Base-by-base conservation (phyloP, 345 rosid genomes). In the Iberis pinnata region DNA sequence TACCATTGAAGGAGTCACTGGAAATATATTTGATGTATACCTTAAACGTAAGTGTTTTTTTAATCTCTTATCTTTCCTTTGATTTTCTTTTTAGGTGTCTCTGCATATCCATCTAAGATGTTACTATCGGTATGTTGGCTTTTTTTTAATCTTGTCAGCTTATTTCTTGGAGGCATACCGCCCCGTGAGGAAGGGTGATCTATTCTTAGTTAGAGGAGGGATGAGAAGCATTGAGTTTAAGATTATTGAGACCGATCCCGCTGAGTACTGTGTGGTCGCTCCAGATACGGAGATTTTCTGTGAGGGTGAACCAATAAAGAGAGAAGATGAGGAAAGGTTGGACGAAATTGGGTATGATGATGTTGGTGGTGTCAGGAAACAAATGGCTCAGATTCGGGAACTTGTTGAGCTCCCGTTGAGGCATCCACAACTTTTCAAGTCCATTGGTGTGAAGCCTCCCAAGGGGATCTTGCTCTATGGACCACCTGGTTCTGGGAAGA, bases 321-420 rank as follows among this genome's bases (percentile, higher is more conserved):
- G 86, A 68, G 86, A 83, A 20, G 90, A 83, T 54, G 86, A 83
- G 58, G 83, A 80, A 6, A 80, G 84, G 56, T 67, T 80, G 57
- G 78, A 82, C 64, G 86, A 80, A 40, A 70, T 80, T 33, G 83
- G 89, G 14, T 83, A 83, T 71, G 90, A 83, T 76, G 90, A 83
- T 60, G 90, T 80, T 7, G 86, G 86, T 66, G 86, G 89, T 64
- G 84, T 83, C 24, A 58, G 86, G 46, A 83, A 78, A 65, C 89
- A 83, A 56, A 80, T 74, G 82, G 86, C 86, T 61, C 86, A 80
- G 69, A 83, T 80, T 66, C 76, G 86, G 15, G 89, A 83, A 70
- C 67, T 83, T 43, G 84, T 83, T 49, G 89, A 80, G 74, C 70
- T 83, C 5, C 86, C 86, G 2, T 48, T 83, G 18, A 78, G 86